Conservation (phyloP, 148 eudicot species). For the Cornus florida region DNA sequence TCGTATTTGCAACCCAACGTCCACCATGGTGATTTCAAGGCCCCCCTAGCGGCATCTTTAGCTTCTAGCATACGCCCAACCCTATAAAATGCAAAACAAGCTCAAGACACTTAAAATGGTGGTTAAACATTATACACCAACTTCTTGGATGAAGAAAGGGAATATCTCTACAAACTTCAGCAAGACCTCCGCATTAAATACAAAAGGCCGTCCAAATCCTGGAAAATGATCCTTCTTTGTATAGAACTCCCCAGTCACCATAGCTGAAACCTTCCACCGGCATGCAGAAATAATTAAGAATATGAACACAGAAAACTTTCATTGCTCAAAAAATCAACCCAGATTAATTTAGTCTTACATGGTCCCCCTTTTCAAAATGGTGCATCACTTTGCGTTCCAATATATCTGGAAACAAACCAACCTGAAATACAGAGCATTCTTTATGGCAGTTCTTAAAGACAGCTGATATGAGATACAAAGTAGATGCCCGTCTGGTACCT, state of each 20-base stretch:
- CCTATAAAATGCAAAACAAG: constrained; percentile 38
- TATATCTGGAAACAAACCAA: constrained; percentile 92
- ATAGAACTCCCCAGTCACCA: constrained; percentile 95
- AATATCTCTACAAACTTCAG: constrained; percentile 52
- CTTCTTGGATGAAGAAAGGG: constrained; percentile 1
- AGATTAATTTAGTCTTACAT: constrained; percentile 48
- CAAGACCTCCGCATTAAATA: constrained; percentile 77
- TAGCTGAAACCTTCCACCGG: constrained; percentile 77
- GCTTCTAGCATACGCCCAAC: constrained; percentile 82
- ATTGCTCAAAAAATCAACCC: constrained; percentile 6
- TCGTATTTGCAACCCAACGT: constrained; percentile 89
- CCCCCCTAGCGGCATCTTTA: constrained; percentile 86
- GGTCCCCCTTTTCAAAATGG: constrained; percentile 72
- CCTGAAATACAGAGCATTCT: constrained; percentile 45
- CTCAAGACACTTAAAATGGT: constrained; percentile 1
- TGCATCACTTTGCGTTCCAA: constrained; percentile 76
- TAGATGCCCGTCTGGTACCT: constrained; percentile 41
- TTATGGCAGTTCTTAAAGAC: constrained; percentile 11
- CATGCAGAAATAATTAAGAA: constrained; percentile 17
- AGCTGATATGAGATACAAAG: constrained; percentile 3
- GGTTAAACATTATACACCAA: neutral
- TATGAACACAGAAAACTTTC: neutral
- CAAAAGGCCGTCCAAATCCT: constrained; percentile 96
- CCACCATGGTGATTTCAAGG: constrained; percentile 98
- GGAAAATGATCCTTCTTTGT: constrained; percentile 92